These are phyloP conservation scores for Zymoseptoria passerinii DNA, from an alignment of 2,329 filamentous ascomycete genomes.

Conservation along the genomic window DNA sequence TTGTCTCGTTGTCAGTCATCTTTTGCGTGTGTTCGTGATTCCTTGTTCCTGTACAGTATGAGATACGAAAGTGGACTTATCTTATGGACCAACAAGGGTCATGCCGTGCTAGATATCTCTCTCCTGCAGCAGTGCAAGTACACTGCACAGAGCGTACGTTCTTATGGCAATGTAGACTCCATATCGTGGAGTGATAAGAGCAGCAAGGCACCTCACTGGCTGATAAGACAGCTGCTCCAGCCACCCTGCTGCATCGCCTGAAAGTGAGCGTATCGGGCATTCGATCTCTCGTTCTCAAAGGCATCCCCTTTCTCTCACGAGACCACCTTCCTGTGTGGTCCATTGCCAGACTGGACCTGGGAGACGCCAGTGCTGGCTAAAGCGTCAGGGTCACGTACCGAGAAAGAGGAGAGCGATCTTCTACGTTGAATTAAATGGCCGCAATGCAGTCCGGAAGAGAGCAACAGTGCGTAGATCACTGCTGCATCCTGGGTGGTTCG, in stretches of 20 bases:
- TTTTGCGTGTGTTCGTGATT: not conserved
- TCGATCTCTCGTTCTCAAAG: not conserved
- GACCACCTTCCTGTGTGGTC: not conserved
- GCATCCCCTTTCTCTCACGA: not conserved
- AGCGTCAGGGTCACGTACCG: not conserved
- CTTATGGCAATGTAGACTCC: not conserved
- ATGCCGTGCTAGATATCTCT: not conserved
- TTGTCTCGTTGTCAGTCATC: conserved; percentile 24
- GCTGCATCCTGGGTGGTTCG: not conserved
- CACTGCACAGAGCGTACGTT: not conserved
- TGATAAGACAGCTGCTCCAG: conserved; percentile 1
- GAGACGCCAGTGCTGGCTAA: not conserved
- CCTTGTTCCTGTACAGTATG: not conserved
- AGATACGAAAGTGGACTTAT: not conserved
- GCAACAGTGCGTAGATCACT: not conserved
- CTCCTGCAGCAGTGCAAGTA: not conserved
- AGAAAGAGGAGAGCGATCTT: not conserved
- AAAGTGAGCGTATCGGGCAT: not conserved
- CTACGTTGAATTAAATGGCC: not conserved
- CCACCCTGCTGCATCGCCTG: not conserved
- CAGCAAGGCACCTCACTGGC: conserved; percentile 1
- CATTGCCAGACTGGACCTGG: not conserved
- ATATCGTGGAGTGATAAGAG: not conserved
- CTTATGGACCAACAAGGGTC: not conserved
- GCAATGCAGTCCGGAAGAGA: not conserved